Conservation (phyloP, 106 monocot genomes). For the Dendrobium officinale region DNA sequence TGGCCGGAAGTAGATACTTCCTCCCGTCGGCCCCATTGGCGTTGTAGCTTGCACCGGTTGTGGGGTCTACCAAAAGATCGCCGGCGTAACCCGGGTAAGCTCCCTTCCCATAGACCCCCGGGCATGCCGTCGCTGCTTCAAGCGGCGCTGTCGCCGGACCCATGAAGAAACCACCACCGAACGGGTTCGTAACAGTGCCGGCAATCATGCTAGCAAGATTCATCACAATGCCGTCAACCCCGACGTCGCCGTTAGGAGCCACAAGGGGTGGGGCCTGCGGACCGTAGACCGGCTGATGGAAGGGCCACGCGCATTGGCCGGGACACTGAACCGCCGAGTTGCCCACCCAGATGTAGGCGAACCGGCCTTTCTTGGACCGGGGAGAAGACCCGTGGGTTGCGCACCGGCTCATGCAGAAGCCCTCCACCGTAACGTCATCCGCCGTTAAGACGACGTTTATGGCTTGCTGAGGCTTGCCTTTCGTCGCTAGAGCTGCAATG, state of each 20-base stretch:
- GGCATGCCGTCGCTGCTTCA: constrained; percentile 50
- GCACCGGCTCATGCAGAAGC: constrained; percentile 58
- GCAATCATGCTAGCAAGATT: constrained; percentile 49
- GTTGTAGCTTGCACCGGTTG: constrained; percentile 44
- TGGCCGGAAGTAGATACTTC: constrained; percentile 7
- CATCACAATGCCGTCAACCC: constrained; percentile 47
- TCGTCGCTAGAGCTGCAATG: constrained; percentile 27
- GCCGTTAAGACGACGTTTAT: constrained; percentile 41
- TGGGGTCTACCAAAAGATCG: constrained; percentile 24
- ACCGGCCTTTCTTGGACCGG: constrained; percentile 10
- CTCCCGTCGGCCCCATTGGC: constrained; percentile 23
- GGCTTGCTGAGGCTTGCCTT: constrained; percentile 13
- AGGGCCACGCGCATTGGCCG: constrained; percentile 62
- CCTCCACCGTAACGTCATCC: constrained; percentile 43
- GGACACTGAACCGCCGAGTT: constrained; percentile 45
- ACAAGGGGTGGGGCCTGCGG: constrained; percentile 44
- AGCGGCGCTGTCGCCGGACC: constrained; percentile 35
- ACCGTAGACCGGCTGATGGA: constrained; percentile 47
- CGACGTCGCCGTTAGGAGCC: constrained; percentile 46
- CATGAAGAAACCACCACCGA: constrained; percentile 42
- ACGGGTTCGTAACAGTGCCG: constrained; percentile 42
- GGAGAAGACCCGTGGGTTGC: constrained; percentile 24
- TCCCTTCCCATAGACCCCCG: constrained; percentile 37
- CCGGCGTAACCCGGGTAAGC: constrained; percentile 54
- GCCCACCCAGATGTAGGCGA: constrained; percentile 42